Conservation (phyloP, 345 rosid species). For the Sisymbrium irio region DNA sequence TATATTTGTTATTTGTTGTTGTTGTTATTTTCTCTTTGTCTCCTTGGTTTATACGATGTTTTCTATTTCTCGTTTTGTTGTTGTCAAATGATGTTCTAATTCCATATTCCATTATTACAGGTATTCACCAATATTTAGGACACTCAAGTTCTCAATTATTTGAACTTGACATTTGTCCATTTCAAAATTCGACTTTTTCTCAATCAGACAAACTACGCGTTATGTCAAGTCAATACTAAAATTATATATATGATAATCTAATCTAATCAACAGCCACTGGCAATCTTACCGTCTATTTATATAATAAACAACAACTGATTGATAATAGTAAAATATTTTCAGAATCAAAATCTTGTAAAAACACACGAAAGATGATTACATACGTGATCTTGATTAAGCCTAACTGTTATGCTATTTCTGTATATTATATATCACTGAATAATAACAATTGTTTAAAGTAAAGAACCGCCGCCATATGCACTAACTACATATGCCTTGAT, state of each 20-base stretch:
- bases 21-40: slow-evolving; percentile 9
- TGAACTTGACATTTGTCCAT: slow-evolving; percentile 14
- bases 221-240: not conserved
- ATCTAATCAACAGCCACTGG: slow-evolving; percentile 9
- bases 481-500: slow-evolving; percentile 21
- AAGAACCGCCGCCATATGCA: slow-evolving; percentile 33
- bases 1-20: no score
- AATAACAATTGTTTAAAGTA: slow-evolving; percentile 2
- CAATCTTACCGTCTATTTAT: not conserved
- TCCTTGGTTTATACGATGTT: slow-evolving; percentile 11
- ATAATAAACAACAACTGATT: not conserved
- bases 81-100: not conserved
- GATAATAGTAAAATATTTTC: not conserved
- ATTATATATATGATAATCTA: not conserved
- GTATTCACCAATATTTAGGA: not conserved
- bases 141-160: slow-evolving; percentile 23
- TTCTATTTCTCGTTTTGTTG: not conserved
- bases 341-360: not conserved
- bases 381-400: not conserved
- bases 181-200: not conserved
- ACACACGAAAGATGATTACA: not conserved
- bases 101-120: not conserved
- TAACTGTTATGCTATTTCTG: not conserved
- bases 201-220: not conserved
- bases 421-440: slow-evolving; percentile 5